Percentiles rank a stretch among this genome's conserved stretches.
These are phyloP conservation scores for Setaria viridis DNA, from an alignment of 202 grass and related monocot species.

Conservation along the genomic window DNA sequence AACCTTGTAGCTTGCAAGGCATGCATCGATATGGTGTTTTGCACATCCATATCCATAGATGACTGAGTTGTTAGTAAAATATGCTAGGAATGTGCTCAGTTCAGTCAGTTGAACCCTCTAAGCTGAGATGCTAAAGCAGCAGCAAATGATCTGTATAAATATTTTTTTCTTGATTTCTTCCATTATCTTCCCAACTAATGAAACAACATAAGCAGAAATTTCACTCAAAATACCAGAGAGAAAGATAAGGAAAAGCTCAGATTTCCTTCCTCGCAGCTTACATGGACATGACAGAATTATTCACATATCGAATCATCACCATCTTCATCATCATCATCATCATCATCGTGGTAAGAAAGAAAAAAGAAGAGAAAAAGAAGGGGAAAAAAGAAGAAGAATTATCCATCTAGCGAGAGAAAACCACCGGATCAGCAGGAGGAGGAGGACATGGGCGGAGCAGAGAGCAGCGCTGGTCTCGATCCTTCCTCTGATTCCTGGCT, in stretches of 20 bases:
- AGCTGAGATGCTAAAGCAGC: neutral
- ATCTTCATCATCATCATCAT: neutral
- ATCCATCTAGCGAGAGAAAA: slow-evolving; percentile 59
- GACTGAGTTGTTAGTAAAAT: neutral
- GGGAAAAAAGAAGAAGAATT: slow-evolving; percentile 44
- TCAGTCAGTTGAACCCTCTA: neutral
- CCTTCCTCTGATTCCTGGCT: slow-evolving; percentile 12
- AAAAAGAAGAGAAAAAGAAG: neutral
- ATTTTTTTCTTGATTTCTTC: slow-evolving; percentile 46
- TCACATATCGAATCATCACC: slow-evolving; percentile 62
- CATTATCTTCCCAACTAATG: slow-evolving; percentile 53
- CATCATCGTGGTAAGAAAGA: slow-evolving; percentile 47
- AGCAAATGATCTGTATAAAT: slow-evolving; percentile 42
- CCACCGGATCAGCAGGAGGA: slow-evolving; percentile 49
- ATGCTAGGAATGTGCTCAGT: neutral
- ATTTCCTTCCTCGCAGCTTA: slow-evolving; percentile 66
- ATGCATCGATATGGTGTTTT: neutral
- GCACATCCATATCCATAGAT: neutral
- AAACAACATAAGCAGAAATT: slow-evolving; percentile 43
- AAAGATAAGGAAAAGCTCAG: slow-evolving; percentile 61
- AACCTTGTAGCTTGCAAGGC: neutral
- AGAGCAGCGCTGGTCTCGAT: slow-evolving; percentile 24
- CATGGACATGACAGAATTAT: slow-evolving; percentile 64
- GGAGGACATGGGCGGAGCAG: slow-evolving; percentile 17
- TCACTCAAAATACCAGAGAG: slow-evolving; percentile 42